These are phyloP conservation scores for Metschnikowia gruessii DNA, from an alignment of 805 yeast genomes.

Conservation along the genomic window DNA sequence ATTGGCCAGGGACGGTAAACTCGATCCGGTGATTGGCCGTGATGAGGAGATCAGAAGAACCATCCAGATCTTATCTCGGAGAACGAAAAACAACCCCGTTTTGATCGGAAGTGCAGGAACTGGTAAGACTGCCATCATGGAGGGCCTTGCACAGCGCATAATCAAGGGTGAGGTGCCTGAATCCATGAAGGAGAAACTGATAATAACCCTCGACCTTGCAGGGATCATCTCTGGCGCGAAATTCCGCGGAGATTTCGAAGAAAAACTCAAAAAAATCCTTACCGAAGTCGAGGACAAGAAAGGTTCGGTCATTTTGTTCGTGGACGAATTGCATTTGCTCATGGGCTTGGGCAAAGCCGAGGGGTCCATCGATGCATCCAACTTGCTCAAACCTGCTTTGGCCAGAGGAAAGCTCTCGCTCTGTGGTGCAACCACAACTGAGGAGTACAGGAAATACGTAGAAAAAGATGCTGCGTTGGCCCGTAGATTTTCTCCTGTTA, in stretches of 20 bases:
- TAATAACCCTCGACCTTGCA: constrained; percentile 83
- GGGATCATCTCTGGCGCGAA: constrained; percentile 92
- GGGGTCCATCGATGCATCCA: constrained; percentile 95
- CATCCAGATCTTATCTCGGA: constrained; percentile 83
- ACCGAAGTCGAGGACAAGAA: constrained; percentile 78
- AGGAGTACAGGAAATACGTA: constrained; percentile 87
- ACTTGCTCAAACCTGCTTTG: constrained; percentile 85
- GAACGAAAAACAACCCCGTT: constrained; percentile 95
- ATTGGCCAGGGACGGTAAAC: constrained; percentile 81
- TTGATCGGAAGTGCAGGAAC: constrained; percentile 96
- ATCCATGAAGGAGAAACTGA: constrained; percentile 79
- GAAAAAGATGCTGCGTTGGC: constrained; percentile 97
- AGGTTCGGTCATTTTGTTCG: constrained; percentile 75
- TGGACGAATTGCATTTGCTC: constrained; percentile 87
- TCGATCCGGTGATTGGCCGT: constrained; percentile 96
- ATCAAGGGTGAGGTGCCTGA: constrained; percentile 93
- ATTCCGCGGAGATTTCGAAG: constrained; percentile 94
- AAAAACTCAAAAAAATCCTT: constrained; percentile 74
- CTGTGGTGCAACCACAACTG: constrained; percentile 95
- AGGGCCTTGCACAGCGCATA: constrained; percentile 93
- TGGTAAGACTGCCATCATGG: constrained; percentile 96
- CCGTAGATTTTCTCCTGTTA: constrained; percentile 87
- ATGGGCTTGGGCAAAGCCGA: constrained; percentile 91
- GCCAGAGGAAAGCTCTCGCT: constrained; percentile 92
- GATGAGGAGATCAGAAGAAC: constrained; percentile 95